Evolutionary conservation across 257 asterid genomes (phyloP).

Genomic region (Fraxinus americana): DNA sequence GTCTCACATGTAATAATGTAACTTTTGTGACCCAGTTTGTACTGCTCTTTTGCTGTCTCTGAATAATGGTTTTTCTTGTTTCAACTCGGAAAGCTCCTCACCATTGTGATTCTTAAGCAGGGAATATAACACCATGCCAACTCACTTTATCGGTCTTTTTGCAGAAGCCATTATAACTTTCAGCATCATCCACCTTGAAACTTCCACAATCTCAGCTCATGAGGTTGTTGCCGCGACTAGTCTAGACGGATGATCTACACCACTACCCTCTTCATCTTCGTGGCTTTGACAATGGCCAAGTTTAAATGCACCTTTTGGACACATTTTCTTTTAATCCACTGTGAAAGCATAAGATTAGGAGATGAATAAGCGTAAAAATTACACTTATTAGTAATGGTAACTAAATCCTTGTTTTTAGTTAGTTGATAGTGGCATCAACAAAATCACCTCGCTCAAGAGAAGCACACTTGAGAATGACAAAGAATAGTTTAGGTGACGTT

Average conservation of each 20-base stretch:
- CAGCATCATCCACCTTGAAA: too few relatives aligned
- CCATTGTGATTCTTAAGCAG: neutral
- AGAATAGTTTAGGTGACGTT: too few relatives aligned
- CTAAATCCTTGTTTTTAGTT: too few relatives aligned
- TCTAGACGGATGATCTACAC: too few relatives aligned
- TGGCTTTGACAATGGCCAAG: neutral
- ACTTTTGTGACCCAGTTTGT: neutral
- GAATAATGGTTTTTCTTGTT: neutral
- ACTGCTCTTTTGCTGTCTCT: neutral
- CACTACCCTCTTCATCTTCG: neutral
- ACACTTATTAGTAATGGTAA: too few relatives aligned
- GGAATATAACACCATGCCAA: neutral
- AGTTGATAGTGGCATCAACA: too few relatives aligned
- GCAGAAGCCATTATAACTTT: too few relatives aligned
- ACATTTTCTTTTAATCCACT: neutral
- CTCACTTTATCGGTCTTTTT: neutral
- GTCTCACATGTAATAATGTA: neutral
- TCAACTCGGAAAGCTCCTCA: neutral
- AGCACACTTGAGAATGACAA: too few relatives aligned
- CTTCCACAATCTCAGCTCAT: too few relatives aligned
- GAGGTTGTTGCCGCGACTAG: too few relatives aligned
- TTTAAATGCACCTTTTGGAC: neutral
- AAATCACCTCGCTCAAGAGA: too few relatives aligned
- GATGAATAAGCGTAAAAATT: neutral
- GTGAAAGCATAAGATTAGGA: too few relatives aligned